Evolutionary conservation across 1,139 yeast species (phyloP).

Genomic region (Geotrichum bryndzae): DNA sequence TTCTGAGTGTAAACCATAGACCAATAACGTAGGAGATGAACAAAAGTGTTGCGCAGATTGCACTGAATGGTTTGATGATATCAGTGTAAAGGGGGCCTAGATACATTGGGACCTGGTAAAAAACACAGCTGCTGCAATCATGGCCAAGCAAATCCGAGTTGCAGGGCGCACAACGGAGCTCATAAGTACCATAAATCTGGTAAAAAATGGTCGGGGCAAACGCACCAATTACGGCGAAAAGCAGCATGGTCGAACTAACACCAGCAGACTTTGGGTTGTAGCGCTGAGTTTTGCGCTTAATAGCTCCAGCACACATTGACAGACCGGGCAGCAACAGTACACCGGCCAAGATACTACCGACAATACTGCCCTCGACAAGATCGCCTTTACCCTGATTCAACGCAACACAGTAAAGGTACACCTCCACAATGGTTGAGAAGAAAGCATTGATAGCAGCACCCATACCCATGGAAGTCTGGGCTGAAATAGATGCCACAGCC

Average conservation of each 20-base stretch:
- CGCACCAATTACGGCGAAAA: conserved; percentile 86
- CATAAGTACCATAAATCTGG: conserved; percentile 86
- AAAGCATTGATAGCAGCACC: conserved; percentile 98
- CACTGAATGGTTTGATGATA: conserved; percentile 73
- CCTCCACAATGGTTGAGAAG: conserved; percentile 92
- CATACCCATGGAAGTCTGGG: conserved; percentile 97
- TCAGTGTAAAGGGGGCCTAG: conserved; percentile 55
- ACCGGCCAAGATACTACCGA: conserved; percentile 91
- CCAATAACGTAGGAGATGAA: conserved; percentile 91
- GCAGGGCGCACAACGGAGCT: conserved; percentile 62
- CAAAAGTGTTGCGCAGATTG: conserved; percentile 71
- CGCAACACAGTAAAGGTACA: conserved; percentile 88
- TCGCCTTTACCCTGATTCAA: conserved; percentile 77
- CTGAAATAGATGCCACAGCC: conserved; percentile 97
- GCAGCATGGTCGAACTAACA: conserved; percentile 90
- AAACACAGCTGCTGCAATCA: conserved; percentile 68
- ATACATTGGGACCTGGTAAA: conserved; percentile 66
- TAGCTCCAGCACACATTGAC: conserved; percentile 96
- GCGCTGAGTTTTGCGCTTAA: conserved; percentile 83
- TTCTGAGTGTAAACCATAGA: conserved; percentile 82
- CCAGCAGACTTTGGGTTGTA: conserved; percentile 97
- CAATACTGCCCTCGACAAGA: conserved; percentile 94
- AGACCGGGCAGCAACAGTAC: conserved; percentile 86
- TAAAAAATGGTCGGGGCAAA: conserved; percentile 89
- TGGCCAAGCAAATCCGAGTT: conserved; percentile 18